Conservation (phyloP, 768 basidiomycete species). For the Xerocomellus amylosporus region DNA sequence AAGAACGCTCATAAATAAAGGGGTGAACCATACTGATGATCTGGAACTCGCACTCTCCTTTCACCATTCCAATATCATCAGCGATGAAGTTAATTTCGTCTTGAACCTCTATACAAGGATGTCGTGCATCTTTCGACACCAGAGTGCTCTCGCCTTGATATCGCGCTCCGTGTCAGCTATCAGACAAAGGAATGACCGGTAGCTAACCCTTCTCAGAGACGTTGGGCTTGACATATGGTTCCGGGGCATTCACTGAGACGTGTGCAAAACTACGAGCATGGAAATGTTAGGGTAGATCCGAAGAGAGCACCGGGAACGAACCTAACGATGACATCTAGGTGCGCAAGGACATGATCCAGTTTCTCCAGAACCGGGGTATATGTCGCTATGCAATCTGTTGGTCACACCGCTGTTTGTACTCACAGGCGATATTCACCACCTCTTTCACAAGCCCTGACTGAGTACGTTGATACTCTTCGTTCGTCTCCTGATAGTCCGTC, state of each 20-base stretch:
- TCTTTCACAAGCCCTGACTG: constrained; percentile 88
- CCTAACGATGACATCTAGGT: constrained; percentile 91
- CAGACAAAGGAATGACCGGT: background rate
- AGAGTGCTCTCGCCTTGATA: constrained; percentile 72
- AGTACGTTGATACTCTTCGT: constrained; percentile 64
- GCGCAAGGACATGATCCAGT: constrained; percentile 79
- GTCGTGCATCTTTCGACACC: constrained; percentile 79
- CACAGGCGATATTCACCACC: constrained; percentile 89
- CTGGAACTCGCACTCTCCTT: constrained; percentile 90
- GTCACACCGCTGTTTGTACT: constrained; percentile 21
- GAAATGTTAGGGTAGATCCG: background rate
- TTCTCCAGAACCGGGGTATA: constrained; percentile 87
- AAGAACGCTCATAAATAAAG: background rate
- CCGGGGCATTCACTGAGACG: constrained; percentile 82
- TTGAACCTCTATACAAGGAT: constrained; percentile 95
- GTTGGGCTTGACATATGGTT: constrained; percentile 84
- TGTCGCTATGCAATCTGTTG: constrained; percentile 54
- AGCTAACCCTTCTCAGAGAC: constrained; percentile 69
- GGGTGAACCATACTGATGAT: constrained; percentile 70
- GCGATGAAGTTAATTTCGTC: constrained; percentile 94
- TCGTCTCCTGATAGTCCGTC: constrained; percentile 66
- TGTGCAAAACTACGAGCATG: constrained; percentile 71
- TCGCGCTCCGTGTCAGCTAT: background rate
- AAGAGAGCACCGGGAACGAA: constrained; percentile 26
- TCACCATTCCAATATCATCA: constrained; percentile 93